A percentile compares a stretch with the other conserved stretches of the same genome.
phyloP scores from a whole-genome alignment of 768 basidiomycete species.

The Termitomyces bulborhizus region DNA sequence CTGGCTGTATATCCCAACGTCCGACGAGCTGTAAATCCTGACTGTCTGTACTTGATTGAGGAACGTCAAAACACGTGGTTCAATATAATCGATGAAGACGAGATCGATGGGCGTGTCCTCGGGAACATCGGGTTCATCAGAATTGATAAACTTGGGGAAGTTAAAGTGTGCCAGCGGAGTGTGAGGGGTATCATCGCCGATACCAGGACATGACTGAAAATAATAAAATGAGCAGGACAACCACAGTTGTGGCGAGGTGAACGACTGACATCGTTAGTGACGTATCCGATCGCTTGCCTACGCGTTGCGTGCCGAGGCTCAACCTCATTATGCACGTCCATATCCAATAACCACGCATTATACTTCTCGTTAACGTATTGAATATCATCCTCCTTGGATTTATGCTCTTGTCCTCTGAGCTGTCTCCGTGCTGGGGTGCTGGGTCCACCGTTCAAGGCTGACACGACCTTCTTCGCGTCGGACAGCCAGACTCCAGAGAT shows the following conservation, averaged over 20 bases:
- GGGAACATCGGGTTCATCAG: conserved; percentile 42
- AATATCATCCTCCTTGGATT: conserved; percentile 7
- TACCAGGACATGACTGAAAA: conserved; percentile 57
- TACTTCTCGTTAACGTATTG: conserved; percentile 7
- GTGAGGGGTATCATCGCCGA: conserved; percentile 72
- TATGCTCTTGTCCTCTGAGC: conserved; percentile 26
- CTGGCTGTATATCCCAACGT: conserved; percentile 51
- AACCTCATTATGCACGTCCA: conserved; percentile 33
- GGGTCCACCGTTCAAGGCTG: conserved; percentile 38
- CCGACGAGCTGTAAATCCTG: conserved; percentile 42
- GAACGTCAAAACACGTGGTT: conserved; percentile 39
- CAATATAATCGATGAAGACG: conserved; percentile 71
- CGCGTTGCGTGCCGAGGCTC: conserved; percentile 32
- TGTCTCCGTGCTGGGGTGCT: not conserved
- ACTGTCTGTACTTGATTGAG: conserved; percentile 50
- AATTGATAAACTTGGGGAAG: conserved; percentile 54
- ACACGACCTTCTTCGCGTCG: conserved; percentile 48
- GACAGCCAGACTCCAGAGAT: conserved; percentile 47
- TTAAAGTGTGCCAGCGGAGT: conserved; percentile 49
- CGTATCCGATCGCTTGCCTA: conserved; percentile 67
- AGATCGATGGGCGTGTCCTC: conserved; percentile 57
- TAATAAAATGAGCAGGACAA: not conserved
- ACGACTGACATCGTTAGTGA: conserved; percentile 34
- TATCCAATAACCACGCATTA: conserved; percentile 51
- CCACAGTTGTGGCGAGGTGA: not conserved